Base-by-base conservation (phyloP, 2,329 filamentous ascomycete species). In the Venturia aucupariae region DNA sequence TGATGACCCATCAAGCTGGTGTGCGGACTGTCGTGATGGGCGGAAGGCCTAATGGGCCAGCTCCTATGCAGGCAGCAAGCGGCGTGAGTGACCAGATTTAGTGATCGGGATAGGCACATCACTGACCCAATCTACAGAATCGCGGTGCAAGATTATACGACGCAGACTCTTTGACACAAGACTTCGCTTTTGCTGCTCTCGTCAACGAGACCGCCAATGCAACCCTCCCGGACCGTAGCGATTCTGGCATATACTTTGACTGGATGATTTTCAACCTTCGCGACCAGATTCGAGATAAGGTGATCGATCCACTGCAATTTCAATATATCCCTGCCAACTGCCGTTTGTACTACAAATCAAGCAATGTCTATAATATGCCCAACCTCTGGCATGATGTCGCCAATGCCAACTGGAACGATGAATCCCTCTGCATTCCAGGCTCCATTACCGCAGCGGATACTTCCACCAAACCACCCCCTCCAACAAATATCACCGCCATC, bases 21-120 rank as follows among this genome's bases (percentile, higher is more conserved):
- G 79, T 87, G 1, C 79, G 79, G 65, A 80, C 80, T 19, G 77
- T 87, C 55, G 77, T 77, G 5, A 75, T 85, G 38, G 86, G 86
- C 19, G 86, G 86, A 2, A 80, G 82, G 0, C 84, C 86, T 0
- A 70, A 74, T 17, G 48, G 48, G 48, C 71, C 77, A 1, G 72
- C 71, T 4, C 79, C 81, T 0, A 87, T 88, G 75, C 84, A 88
- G 75, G 81, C 79, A 4, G 78, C 87, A 32, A 83, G 85, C 6
- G 86, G 85, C 30, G 80, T 82, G 54, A 84, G 86, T 68, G 86
- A 86, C 35, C n/a, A 17, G 13, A 8, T 35, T 15, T n/a, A 3
- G 19, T 10, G 2, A 24, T 60, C 11, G 24, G 22, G 39, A n/a
- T 30, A n/a, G n/a, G n/a, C n/a, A n/a, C 6, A 27, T 17, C 11